These are phyloP conservation scores for Cupressus sempervirens DNA, from an alignment of 75 land plant genomes.

Conservation along the genomic window DNA sequence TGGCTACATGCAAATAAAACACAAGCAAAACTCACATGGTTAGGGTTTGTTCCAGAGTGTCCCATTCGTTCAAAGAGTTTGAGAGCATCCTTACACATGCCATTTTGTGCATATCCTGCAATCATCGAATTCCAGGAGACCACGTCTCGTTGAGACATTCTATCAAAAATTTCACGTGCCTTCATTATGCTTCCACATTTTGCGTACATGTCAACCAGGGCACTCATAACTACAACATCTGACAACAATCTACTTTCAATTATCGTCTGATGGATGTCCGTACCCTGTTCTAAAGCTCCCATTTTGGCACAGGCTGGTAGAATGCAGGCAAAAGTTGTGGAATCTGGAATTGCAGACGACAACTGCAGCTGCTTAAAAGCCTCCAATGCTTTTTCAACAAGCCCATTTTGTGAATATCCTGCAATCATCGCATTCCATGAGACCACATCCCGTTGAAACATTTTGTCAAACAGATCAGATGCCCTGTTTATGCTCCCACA, in stretches of 20 bases:
- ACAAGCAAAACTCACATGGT: constrained; percentile 13
- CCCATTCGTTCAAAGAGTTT: constrained; percentile 16
- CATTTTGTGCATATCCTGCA: constrained; percentile 16
- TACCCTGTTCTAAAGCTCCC: constrained; percentile 4
- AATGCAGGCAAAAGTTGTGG: constrained; percentile 2
- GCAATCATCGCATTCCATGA: constrained; percentile 55
- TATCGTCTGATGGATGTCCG: background rate
- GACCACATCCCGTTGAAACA: constrained; percentile 20
- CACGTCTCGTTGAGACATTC: constrained; percentile 5
- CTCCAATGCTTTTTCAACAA: constrained; percentile 29
- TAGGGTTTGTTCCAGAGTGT: constrained; percentile 12
- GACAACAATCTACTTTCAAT: background rate
- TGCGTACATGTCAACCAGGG: constrained; percentile 25
- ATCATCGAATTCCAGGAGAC: constrained; percentile 21
- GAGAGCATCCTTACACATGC: constrained; percentile 5
- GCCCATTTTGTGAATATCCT: constrained; percentile 25
- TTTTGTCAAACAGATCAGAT: too few relatives aligned
- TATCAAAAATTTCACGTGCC: constrained; percentile 17
- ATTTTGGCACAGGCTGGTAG: background rate
- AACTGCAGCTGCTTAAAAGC: constrained; percentile 27
- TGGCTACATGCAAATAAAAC: constrained; percentile 18
- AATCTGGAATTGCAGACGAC: background rate
- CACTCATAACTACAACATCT: constrained; percentile 9
- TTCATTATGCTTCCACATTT: constrained; percentile 12
- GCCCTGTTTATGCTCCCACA: too few relatives aligned